Percentiles rank a stretch among this genome's conserved stretches.
These are phyloP conservation scores for Santalum album DNA, from an alignment of 164 flowering plant species.

Conservation along the genomic window DNA sequence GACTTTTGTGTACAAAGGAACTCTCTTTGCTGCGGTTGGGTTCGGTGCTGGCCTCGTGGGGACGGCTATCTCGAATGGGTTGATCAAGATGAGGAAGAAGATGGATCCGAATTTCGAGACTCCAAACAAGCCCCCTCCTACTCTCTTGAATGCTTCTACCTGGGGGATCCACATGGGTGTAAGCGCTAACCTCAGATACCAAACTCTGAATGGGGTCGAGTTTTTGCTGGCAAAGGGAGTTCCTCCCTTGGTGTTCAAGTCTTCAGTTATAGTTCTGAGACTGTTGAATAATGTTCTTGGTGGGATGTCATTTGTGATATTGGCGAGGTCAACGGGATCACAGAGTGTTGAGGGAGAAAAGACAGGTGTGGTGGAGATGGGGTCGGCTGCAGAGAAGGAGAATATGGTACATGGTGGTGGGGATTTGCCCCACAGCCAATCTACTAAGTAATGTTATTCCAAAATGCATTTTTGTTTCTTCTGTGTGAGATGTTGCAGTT, in stretches of 20 bases:
- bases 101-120: slow-evolving; percentile 83
- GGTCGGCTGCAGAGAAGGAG: slow-evolving; percentile 34
- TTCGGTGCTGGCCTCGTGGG: slow-evolving; percentile 87
- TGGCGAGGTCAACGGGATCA: slow-evolving; percentile 87
- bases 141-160: slow-evolving; percentile 67
- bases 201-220: slow-evolving; percentile 78
- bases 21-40: slow-evolving; percentile 74
- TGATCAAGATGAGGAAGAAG: slow-evolving; percentile 74
- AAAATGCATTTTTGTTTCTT: too few species aligned
- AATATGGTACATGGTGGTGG: slow-evolving; percentile 28
- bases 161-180: slow-evolving; percentile 93
- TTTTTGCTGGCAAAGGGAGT: slow-evolving; percentile 59
- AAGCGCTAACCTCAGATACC: slow-evolving; percentile 84
- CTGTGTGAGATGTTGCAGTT: background rate
- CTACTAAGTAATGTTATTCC: slow-evolving; percentile 16
- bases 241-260: slow-evolving; percentile 55
- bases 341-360: slow-evolving; percentile 38
- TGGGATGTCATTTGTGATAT: slow-evolving; percentile 70
- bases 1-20: slow-evolving; percentile 82
- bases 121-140: slow-evolving; percentile 83
- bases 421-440: slow-evolving; percentile 21
- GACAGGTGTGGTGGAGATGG: slow-evolving; percentile 8
- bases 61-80: slow-evolving; percentile 74
- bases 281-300: slow-evolving; percentile 80
- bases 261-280: slow-evolving; percentile 61